Evolutionary conservation across 768 basidiomycete species (phyloP), one percentile per base, ranked within the genome.

Genomic region (Rhizopogon rudus): DNA sequence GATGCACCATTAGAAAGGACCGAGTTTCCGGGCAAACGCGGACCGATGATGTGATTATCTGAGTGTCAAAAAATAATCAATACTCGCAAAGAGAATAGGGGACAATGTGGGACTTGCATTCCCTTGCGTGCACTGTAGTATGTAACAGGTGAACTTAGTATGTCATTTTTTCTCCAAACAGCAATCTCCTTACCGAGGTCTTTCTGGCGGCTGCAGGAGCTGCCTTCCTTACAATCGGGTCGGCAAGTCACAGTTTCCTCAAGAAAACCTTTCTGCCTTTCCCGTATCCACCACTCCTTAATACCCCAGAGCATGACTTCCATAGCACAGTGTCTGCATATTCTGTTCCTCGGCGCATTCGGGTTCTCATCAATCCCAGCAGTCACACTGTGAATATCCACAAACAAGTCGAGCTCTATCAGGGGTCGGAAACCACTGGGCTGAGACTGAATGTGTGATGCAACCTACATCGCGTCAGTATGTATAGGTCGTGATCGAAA

Each of bases 231-330:
- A 60, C 90, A 93, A 62, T 92, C 86, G 33, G 80, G 81, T 40
- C 88, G 76, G n/a, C 68, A 77, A 61, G 77, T 66, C n/a, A 88
- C 66, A 43, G 64, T 65, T 44, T 77, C 77, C 41, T 84, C 83
- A 51, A 87, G 67, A 59, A 81, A 77, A 14, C 86, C 89, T 62
- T 84, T 87, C 70, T 75, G 78, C 29, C 90, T 80, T 68, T 92
- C 89, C 49, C 86, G 75, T 35, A 91, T 71, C 89, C 91, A 92
- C 90, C 90, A 93, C 40, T 86, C 88, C 57, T 78, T 82, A 43
- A 92, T 64, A 10, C 90, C 90, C 75, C 83, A 88, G 3, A 91
- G 72, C 16, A 92, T 73, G 2, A 91, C 78, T 65, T 91, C 88
- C 0, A 83, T 76, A 1, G 91, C 87, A 64, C 90, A 93, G 41